Percentiles rank a stretch among this genome's conserved stretches.
These are phyloP conservation scores for Plantago elongata DNA, from an alignment of 257 asterid species.

Conservation along the genomic window DNA sequence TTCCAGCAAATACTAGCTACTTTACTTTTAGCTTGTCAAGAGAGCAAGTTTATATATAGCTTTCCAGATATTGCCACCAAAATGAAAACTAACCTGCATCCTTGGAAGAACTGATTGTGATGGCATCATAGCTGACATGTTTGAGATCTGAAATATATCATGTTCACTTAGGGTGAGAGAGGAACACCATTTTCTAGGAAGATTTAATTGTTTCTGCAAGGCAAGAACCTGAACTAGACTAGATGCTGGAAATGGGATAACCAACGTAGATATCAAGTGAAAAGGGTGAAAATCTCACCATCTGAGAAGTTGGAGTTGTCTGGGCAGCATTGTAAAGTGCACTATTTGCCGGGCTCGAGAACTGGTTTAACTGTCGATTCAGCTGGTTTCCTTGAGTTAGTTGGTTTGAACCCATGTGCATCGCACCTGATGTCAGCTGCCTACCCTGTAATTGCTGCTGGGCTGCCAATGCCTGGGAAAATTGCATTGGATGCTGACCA, in stretches of 20 bases:
- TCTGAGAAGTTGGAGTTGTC: constrained; percentile 69
- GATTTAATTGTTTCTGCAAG: background rate
- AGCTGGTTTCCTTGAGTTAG: constrained; percentile 88
- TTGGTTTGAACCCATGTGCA: constrained; percentile 77
- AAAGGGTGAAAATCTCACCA: constrained; percentile 45
- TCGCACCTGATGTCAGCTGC: constrained; percentile 70
- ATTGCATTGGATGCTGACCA: constrained; percentile 87
- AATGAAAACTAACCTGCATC: constrained; percentile 58
- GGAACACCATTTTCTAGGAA: background rate
- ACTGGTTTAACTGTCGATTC: constrained; percentile 83
- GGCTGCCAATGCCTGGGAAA: constrained; percentile 71
- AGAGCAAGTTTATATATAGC: background rate
- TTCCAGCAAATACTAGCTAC: background rate
- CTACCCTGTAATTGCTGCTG: constrained; percentile 88
- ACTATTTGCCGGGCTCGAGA: constrained; percentile 73
- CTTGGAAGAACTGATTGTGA: constrained; percentile 69
- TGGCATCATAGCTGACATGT: constrained; percentile 93
- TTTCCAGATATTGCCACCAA: constrained; percentile 14
- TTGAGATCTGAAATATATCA: constrained; percentile 62
- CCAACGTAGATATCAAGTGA: constrained; percentile 6
- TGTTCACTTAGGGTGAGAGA: constrained; percentile 22
- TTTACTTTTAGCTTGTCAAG: background rate
- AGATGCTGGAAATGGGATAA: constrained; percentile 1
- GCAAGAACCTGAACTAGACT: constrained; percentile 4
- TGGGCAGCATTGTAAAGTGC: constrained; percentile 91